These are phyloP conservation scores for Penicillium occitanis DNA, from an alignment of 2,329 filamentous ascomycete species.

Conservation along the genomic window DNA sequence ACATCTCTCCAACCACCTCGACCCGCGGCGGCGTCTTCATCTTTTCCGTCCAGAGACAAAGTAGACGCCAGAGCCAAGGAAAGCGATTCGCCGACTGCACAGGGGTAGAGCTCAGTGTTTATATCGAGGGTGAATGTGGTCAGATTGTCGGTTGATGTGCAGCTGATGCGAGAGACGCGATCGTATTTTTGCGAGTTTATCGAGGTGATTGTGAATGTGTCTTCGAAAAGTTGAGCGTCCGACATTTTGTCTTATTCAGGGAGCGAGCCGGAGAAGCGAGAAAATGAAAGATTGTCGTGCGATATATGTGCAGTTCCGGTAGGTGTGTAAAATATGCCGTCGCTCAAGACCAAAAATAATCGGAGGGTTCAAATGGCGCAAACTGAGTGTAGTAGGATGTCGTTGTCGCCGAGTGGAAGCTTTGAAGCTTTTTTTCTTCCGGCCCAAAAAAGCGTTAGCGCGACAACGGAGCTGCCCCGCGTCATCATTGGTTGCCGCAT, in stretches of 20 bases:
- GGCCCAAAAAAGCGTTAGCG: slow-evolving; percentile 25
- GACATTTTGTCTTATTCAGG: slow-evolving; percentile 55
- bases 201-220: slow-evolving; percentile 78
- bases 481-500: slow-evolving; percentile 17
- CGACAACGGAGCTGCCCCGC: slow-evolving; percentile 25
- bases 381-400: background rate
- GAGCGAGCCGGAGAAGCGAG: slow-evolving; percentile 31
- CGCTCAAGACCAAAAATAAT: background rate
- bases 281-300: background rate
- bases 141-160: slow-evolving; percentile 70
- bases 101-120: slow-evolving; percentile 88
- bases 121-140: slow-evolving; percentile 84
- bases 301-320: background rate
- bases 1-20: slow-evolving; percentile 73
- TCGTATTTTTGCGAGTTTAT: slow-evolving; percentile 90
- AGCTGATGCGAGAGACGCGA: slow-evolving; percentile 82
- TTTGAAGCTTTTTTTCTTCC: slow-evolving; percentile 32
- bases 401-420: background rate
- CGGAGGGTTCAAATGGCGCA: background rate
- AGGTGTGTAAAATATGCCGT: background rate
- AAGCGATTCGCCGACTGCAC: slow-evolving; percentile 70
- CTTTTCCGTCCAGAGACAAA: slow-evolving; percentile 82
- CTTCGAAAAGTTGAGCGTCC: slow-evolving; percentile 91
- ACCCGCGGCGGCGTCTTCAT: slow-evolving; percentile 66
- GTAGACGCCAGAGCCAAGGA: slow-evolving; percentile 82